Conservation (phyloP, 495 filamentous ascomycete genomes). For the Aspergillus avenaceus region DNA sequence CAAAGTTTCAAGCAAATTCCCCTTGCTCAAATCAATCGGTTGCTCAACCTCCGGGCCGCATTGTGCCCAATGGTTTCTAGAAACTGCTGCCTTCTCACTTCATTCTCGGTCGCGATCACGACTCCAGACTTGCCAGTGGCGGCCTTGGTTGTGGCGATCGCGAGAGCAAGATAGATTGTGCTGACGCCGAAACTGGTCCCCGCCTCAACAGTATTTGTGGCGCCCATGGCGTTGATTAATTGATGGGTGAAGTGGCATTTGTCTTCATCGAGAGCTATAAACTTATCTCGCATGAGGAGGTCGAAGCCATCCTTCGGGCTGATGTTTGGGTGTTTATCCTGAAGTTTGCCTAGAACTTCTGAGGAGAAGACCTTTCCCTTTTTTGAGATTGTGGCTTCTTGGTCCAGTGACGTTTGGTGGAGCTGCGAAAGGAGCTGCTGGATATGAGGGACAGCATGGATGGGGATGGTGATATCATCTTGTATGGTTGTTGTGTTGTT, state of each 20-base stretch:
- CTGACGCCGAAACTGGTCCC: constrained; percentile 55
- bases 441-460: too few species aligned
- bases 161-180: constrained; percentile 55
- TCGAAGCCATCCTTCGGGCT: too few species aligned
- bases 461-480: too few species aligned
- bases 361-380: too few species aligned
- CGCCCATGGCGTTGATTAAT: constrained; percentile 32
- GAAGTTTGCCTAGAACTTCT: too few species aligned
- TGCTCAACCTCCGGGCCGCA: constrained; percentile 35
- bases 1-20: constrained; percentile 49
- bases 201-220: constrained; percentile 47
- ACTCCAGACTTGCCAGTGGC: constrained; percentile 22
- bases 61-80: constrained; percentile 45
- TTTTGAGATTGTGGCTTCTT: too few species aligned
- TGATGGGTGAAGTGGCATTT: constrained; percentile 50
- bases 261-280: constrained; percentile 50
- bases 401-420: too few species aligned
- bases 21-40: constrained; percentile 49
- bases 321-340: too few species aligned
- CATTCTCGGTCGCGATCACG: constrained; percentile 54
- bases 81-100: constrained; percentile 41
- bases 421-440: too few species aligned
- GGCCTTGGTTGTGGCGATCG: constrained; percentile 31
- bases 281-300: constrained; percentile 45
- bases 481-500: too few species aligned